A percentile compares a stretch with the other conserved stretches of the same genome.
Conservation (phyloP, 2,329 filamentous ascomycete genomes). For the Hymenoscyphus fructigenus region DNA sequence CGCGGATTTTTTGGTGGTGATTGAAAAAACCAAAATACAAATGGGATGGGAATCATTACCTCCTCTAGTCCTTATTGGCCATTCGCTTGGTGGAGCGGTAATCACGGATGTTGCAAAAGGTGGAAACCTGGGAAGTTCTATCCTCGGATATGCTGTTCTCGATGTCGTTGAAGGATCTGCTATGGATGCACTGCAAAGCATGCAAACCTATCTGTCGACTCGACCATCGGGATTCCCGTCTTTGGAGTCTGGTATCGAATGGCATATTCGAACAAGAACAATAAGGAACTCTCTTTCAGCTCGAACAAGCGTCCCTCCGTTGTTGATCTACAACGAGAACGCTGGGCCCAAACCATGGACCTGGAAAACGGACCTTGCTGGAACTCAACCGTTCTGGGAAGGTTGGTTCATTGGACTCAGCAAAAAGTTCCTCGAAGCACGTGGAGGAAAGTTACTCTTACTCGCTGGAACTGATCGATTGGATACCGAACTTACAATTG, state of each 20-base stretch:
- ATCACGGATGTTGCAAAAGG: constrained; percentile 78
- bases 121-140: constrained; percentile 60
- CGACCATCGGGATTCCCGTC: constrained; percentile 77
- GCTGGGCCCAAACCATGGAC: constrained; percentile 51
- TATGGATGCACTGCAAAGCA: constrained; percentile 89
- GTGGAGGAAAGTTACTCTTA: constrained; percentile 79
- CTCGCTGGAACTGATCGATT: constrained; percentile 87
- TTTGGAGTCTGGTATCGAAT: constrained; percentile 79
- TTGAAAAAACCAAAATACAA: constrained; percentile 63
- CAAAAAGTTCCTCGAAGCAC: constrained; percentile 78
- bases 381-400: constrained; percentile 90
- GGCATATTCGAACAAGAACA: constrained; percentile 88
- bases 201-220: constrained; percentile 87
- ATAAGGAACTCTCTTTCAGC: constrained; percentile 83
- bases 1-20: constrained; percentile 67
- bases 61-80: constrained; percentile 78
- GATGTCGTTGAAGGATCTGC: constrained; percentile 96
- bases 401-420: constrained; percentile 90
- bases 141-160: constrained; percentile 85
- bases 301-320: constrained; percentile 78
- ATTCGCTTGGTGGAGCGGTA: constrained; percentile 90
- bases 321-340: constrained; percentile 57
- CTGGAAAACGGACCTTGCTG: constrained; percentile 82
- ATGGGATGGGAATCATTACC: constrained; percentile 76
- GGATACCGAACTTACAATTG: constrained; percentile 90